These are phyloP conservation scores for Cylindrotheca closterium DNA, from an alignment of 108 stramenopile species.

Conservation along the genomic window DNA sequence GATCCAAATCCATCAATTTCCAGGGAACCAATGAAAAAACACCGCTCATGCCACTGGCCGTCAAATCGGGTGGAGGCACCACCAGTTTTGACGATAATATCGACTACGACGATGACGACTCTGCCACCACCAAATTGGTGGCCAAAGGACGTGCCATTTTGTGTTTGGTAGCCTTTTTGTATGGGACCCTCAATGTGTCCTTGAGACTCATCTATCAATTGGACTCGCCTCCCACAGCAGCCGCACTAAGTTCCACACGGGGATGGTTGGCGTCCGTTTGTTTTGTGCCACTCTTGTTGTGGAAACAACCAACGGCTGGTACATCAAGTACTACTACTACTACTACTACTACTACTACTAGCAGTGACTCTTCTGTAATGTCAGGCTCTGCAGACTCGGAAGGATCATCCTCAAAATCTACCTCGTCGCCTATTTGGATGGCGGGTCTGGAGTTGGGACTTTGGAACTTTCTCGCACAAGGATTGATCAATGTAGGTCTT, in stretches of 20 bases:
- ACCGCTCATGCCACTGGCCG: no score
- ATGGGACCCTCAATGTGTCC: conserved; percentile 59
- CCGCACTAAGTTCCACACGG: conserved; percentile 47
- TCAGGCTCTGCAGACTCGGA: background rate
- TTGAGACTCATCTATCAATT: conserved; percentile 51
- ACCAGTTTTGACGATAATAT: no score
- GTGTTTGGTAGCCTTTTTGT: conserved; percentile 53
- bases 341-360: conserved; percentile 14
- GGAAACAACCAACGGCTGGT: background rate
- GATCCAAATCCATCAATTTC: no score
- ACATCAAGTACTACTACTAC: background rate
- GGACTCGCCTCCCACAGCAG: conserved; percentile 36
- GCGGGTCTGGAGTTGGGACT: conserved; percentile 59
- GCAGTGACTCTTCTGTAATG: background rate
- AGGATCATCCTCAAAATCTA: background rate
- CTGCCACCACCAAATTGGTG: no score
- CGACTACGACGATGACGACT: no score
- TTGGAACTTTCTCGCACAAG: conserved; percentile 68
- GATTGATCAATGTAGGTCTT: conserved; percentile 56
- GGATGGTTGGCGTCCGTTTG: conserved; percentile 48
- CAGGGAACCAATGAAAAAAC: no score
- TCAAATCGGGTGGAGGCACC: no score
- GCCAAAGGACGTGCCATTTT: conserved; percentile 39
- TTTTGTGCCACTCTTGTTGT: conserved; percentile 44
- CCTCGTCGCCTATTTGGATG: conserved; percentile 21